Conservation (phyloP, 2,329 filamentous ascomycete species). For the Mycosphaerella arachidis region DNA sequence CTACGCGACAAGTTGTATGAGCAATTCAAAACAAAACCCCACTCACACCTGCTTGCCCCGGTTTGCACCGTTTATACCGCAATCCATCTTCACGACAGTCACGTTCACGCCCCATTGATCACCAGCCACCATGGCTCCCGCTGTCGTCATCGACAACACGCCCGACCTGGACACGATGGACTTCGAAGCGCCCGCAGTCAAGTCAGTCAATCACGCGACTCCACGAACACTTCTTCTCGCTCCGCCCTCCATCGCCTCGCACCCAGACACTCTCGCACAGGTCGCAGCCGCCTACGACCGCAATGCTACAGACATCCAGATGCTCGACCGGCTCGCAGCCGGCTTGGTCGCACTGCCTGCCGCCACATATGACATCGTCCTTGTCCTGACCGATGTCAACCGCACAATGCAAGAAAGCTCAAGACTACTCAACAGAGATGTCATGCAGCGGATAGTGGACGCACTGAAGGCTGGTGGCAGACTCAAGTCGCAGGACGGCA, state of each 20-base stretch:
- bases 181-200: slow-evolving; percentile 15
- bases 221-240: slow-evolving; percentile 75
- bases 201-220: slow-evolving; percentile 27
- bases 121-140: slow-evolving; percentile 35
- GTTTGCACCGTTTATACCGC: not conserved
- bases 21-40: not conserved
- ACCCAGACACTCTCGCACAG: slow-evolving; percentile 70
- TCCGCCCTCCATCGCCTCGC: slow-evolving; percentile 81
- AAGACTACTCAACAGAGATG: slow-evolving; percentile 60
- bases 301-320: slow-evolving; percentile 79
- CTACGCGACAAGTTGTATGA: not conserved
- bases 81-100: not conserved
- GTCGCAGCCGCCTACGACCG: slow-evolving; percentile 72
- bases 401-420: slow-evolving; percentile 61
- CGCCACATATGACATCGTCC: slow-evolving; percentile 75
- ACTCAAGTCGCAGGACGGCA: slow-evolving; percentile 65
- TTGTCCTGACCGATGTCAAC: slow-evolving; percentile 76
- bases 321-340: slow-evolving; percentile 87
- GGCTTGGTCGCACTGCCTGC: slow-evolving; percentile 73
- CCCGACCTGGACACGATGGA: slow-evolving; percentile 35
- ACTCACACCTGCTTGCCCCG: not conserved
- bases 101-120: not conserved
- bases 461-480: slow-evolving; percentile 66
- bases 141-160: slow-evolving; percentile 36
- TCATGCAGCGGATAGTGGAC: slow-evolving; percentile 65